Evolutionary conservation across 2,329 filamentous ascomycete species (phyloP).

Genomic region (Fusarium stilboides): DNA sequence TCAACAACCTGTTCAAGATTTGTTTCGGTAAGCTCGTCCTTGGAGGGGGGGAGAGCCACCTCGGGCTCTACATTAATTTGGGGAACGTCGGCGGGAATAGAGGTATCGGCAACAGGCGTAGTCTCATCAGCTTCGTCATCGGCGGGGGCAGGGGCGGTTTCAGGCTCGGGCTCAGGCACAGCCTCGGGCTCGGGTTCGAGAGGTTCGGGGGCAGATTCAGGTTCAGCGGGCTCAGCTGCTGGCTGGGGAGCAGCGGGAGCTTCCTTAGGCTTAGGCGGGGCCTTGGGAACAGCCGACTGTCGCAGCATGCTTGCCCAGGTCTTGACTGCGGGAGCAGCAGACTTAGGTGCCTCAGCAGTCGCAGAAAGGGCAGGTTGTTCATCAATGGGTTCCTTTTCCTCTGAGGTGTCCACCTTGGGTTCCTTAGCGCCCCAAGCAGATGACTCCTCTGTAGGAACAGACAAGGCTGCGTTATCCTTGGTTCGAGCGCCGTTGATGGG

Average conservation of each 20-base stretch:
- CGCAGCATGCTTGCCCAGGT: slow-evolving; percentile 85
- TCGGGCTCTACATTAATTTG: slow-evolving; percentile 52
- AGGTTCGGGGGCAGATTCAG: slow-evolving; percentile 58
- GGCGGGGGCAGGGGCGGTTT: slow-evolving; percentile 54
- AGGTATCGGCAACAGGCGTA: slow-evolving; percentile 55
- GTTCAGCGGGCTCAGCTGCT: slow-evolving; percentile 50
- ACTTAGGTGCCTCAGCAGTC: slow-evolving; percentile 57
- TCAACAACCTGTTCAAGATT: slow-evolving; percentile 95
- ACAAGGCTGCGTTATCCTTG: slow-evolving; percentile 70
- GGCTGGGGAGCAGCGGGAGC: slow-evolving; percentile 63
- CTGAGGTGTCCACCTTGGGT: slow-evolving; percentile 53
- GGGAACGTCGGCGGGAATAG: slow-evolving; percentile 43
- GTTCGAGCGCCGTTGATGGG: slow-evolving; percentile 74
- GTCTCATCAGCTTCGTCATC: slow-evolving; percentile 44
- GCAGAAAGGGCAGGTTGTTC: slow-evolving; percentile 53
- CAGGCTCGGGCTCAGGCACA: slow-evolving; percentile 49
- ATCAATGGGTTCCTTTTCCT: slow-evolving; percentile 54
- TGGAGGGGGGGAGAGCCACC: slow-evolving; percentile 75
- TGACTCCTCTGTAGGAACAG: slow-evolving; percentile 80
- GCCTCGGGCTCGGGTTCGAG: slow-evolving; percentile 55
- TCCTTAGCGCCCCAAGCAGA: slow-evolving; percentile 63
- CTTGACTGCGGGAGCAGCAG: slow-evolving; percentile 63
- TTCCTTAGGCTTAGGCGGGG: slow-evolving; percentile 69
- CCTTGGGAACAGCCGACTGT: slow-evolving; percentile 71
- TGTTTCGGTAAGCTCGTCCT: slow-evolving; percentile 88